Conservation (phyloP, 2,329 filamentous ascomycete genomes). For the Hirsutella rhossiliensis region DNA sequence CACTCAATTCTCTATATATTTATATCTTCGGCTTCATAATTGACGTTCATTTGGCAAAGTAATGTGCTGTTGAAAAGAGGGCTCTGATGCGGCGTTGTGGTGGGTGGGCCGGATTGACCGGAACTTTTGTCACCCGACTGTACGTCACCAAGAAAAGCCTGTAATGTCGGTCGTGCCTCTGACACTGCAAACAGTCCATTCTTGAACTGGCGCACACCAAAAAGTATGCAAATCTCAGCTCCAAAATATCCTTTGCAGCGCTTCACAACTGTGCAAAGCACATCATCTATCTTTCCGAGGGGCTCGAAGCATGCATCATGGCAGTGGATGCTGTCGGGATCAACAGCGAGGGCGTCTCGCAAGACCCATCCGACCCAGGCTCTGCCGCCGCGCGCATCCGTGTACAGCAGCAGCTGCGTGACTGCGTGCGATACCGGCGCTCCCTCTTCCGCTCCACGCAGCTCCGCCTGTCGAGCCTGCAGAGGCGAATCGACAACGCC, state of each 20-base stretch:
- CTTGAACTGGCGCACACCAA: conserved; percentile 11
- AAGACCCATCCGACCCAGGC: conserved; percentile 4
- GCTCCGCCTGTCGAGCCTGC: conserved; percentile 19
- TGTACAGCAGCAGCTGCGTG: conserved; percentile 13
- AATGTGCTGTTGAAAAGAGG: too few species aligned
- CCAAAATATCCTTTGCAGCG: conserved; percentile 14
- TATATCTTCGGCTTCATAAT: too few species aligned
- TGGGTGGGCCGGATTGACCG: too few species aligned
- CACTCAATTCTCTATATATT: too few species aligned
- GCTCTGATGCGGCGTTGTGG: too few species aligned
- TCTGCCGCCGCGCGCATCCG: conserved; percentile 3
- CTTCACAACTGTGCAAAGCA: conserved; percentile 18
- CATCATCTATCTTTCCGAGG: conserved; percentile 16
- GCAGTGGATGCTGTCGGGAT: conserved; percentile 7
- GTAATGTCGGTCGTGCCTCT: background rate
- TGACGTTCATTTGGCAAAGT: too few species aligned
- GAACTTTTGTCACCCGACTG: too few species aligned
- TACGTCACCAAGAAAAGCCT: conserved; percentile 4
- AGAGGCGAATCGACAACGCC: conserved; percentile 21
- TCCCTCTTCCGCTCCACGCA: conserved; percentile 22
- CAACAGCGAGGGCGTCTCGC: conserved; percentile 1
- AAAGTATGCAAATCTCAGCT: conserved; percentile 4
- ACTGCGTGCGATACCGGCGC: conserved; percentile 17
- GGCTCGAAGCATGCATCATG: conserved; percentile 15
- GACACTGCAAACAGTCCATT: conserved; percentile 8